Percentiles rank a stretch among this genome's conserved stretches.
Evolutionary conservation across 2,329 filamentous ascomycete genomes (phyloP).

Genomic region (Ophiostoma populinum): DNA sequence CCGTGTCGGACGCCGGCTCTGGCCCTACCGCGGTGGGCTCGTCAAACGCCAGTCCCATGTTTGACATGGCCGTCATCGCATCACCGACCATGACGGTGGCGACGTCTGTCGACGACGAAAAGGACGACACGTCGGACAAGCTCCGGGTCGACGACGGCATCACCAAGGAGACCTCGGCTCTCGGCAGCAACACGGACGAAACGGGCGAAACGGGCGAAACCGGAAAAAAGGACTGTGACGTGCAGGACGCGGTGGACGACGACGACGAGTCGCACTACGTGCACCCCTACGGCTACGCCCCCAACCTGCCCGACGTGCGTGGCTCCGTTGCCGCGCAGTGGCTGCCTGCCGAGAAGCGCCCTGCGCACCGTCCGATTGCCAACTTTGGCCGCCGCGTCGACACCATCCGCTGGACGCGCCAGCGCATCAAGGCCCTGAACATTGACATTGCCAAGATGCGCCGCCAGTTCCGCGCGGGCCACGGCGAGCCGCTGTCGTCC

Average conservation of each 20-base stretch:
- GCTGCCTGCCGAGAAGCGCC: conserved; percentile 49
- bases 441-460: conserved; percentile 23
- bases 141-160: too few relatives aligned
- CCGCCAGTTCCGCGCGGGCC: conserved; percentile 44
- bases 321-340: conserved; percentile 48
- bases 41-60: conserved; percentile 1
- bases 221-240: conserved; percentile 13
- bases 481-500: conserved; percentile 47
- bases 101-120: neutral
- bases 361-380: conserved; percentile 48
- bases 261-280: conserved; percentile 30
- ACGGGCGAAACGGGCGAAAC: neutral
- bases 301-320: conserved; percentile 17
- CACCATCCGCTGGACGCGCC: conserved; percentile 70
- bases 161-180: neutral
- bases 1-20: conserved; percentile 3
- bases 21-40: conserved; percentile 1
- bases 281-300: conserved; percentile 17
- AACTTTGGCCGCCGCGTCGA: conserved; percentile 62
- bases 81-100: neutral
- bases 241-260: conserved; percentile 30
- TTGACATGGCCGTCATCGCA: conserved; percentile 3
- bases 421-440: conserved; percentile 34
- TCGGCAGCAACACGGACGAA: neutral
- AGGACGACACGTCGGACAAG: neutral